Conservation (phyloP, 176 grass and related monocot species). For the Miscanthus lutarioriparius region DNA sequence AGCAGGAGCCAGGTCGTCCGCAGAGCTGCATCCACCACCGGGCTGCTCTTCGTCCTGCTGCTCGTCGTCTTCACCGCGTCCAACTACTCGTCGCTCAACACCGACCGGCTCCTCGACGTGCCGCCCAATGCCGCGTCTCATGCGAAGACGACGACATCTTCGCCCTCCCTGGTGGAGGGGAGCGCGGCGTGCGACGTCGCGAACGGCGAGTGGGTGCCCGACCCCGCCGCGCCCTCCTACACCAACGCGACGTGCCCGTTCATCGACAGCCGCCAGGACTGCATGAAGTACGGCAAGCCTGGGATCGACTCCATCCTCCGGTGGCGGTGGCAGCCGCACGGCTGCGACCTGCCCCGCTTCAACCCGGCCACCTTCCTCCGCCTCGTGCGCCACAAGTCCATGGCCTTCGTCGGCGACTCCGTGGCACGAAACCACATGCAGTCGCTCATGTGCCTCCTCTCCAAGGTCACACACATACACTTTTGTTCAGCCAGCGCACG, state of each 20-base stretch:
- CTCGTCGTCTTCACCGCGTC: constrained; percentile 34
- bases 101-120: not conserved
- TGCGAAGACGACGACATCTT: not conserved
- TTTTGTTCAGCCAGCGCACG: no score
- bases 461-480: not conserved
- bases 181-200: constrained; percentile 40
- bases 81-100: constrained; percentile 39
- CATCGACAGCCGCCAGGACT: constrained; percentile 67
- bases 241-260: constrained; percentile 65
- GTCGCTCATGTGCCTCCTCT: constrained; percentile 70
- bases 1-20: constrained; percentile 1
- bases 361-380: constrained; percentile 53
- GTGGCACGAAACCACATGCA: constrained; percentile 71
- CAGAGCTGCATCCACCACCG: constrained; percentile 34
- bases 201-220: constrained; percentile 46
- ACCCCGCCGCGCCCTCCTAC: constrained; percentile 50
- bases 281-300: constrained; percentile 70
- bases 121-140: not conserved
- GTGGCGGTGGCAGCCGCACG: constrained; percentile 62
- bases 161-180: not conserved
- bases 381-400: constrained; percentile 49
- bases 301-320: constrained; percentile 45
- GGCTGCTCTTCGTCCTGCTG: constrained; percentile 39
- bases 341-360: constrained; percentile 66
- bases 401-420: constrained; percentile 75